Conservation (phyloP, 179 eudicot species). For the Gypsophila paniculata region DNA sequence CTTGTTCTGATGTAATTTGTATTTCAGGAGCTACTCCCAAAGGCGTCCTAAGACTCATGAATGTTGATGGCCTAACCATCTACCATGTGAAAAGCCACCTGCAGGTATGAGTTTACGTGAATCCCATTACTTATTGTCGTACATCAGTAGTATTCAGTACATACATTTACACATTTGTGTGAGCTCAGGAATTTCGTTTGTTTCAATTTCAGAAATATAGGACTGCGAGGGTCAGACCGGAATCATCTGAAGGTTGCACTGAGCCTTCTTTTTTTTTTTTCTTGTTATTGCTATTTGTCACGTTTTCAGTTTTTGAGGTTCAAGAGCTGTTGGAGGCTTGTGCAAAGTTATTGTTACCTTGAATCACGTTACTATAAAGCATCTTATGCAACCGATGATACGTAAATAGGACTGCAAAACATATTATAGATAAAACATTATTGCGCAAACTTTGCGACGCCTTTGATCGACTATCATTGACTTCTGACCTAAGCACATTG, state of each 20-base stretch:
- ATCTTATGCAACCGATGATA: too few species aligned
- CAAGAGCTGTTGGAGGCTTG: background rate
- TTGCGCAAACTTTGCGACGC: too few species aligned
- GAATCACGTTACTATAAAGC: too few species aligned
- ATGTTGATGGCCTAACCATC: constrained; percentile 51
- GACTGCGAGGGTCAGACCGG: constrained; percentile 50
- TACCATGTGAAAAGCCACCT: constrained; percentile 58
- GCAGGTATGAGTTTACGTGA: constrained; percentile 28
- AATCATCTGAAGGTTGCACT: constrained; percentile 42
- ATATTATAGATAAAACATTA: too few species aligned
- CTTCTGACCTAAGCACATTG: too few species aligned
- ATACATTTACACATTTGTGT: constrained; percentile 3
- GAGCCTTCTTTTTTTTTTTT: too few species aligned
- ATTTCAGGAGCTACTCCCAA: constrained; percentile 51
- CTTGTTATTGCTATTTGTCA: background rate
- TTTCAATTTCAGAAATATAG: constrained; percentile 43
- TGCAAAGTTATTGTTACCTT: too few species aligned
- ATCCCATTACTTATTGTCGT: background rate
- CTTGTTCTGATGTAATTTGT: constrained; percentile 8
- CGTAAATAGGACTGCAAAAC: too few species aligned
- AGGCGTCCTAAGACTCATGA: constrained; percentile 47
- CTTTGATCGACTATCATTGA: too few species aligned
- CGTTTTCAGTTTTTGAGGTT: background rate
- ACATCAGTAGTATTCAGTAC: too few species aligned
- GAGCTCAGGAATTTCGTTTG: constrained; percentile 11